Evolutionary conservation across 495 filamentous ascomycete genomes (phyloP), one percentile per base, ranked within the genome.

Genomic region (Aspergillus biplanus): DNA sequence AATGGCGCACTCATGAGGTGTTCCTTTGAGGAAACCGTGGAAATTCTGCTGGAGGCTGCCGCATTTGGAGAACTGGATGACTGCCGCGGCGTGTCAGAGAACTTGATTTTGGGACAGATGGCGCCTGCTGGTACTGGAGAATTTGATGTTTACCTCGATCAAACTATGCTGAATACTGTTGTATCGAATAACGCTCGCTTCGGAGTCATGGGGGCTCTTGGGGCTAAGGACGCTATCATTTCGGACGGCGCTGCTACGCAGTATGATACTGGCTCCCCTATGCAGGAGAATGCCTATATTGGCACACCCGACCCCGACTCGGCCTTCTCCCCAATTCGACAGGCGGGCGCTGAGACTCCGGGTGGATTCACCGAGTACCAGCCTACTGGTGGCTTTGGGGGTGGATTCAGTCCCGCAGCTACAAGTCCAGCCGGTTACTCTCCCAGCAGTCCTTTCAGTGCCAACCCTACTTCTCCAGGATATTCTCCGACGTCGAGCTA

Each of bases 1-100:
- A 99, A 96, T 52, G 95, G 95, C 81, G 95, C 95, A 2, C 82
- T 99, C 69, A 99, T 99, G 95, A 89, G 95, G 72, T 99, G 95
- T 82, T 99, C 95, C 8, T 99, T 99, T 78, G 95, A 99, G 79
- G 96, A 99, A 70, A 99, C 95, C 0, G 95, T 99, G 35, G 95
- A 99, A 73, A 99, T 99, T 78, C 81, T 99, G 32, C 84, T 97
- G 33, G 95, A 99, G 62, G 95, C 95, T 42, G 95, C 95, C 46
- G 91, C 92, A 46, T 88, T 89, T 47, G 95, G 95, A 71, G 95
- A 99, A 75, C 83, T 98, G 18, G 95, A 99, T 69, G 94, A 99
- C 74, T 98, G 96, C 80, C 90, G 92, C 60, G 95, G 95, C 80
- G 91, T 99, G 31, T 97, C 94, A 1, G 95, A 99, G 80, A 99